These are phyloP conservation scores for Colletotrichum sp. DNA, from an alignment of 2,329 filamentous ascomycete genomes.

Conservation along the genomic window DNA sequence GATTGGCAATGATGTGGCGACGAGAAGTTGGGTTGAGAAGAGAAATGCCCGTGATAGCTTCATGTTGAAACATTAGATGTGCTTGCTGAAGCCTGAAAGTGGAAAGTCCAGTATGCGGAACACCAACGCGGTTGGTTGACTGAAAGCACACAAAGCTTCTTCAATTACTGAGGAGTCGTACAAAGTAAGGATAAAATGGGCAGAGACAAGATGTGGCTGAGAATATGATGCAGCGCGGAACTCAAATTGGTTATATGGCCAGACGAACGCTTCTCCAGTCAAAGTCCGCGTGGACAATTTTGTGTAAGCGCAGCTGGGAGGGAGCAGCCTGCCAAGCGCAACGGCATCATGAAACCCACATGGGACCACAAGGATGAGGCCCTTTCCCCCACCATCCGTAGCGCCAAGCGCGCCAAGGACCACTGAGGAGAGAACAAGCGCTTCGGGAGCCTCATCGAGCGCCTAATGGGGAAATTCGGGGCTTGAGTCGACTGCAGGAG, in stretches of 20 bases:
- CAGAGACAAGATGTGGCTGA: fast-evolving
- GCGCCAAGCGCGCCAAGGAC: slow-evolving; percentile 16
- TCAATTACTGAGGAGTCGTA: fast-evolving
- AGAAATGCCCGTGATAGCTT: neutral
- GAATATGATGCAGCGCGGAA: neutral
- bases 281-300: neutral
- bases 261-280: neutral
- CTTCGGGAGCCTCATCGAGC: neutral
- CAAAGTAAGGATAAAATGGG: neutral
- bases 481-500: neutral
- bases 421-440: neutral
- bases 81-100: neutral
- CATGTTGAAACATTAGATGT: neutral
- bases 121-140: neutral
- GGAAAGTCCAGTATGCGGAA: no score
- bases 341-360: slow-evolving; percentile 16
- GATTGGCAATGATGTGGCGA: neutral
- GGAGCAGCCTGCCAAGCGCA: neutral
- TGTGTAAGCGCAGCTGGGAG: neutral
- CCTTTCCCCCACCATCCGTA: neutral
- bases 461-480: neutral
- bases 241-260: neutral
- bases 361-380: slow-evolving; percentile 10
- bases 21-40: neutral
- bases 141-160: fast-evolving